Conservation (phyloP, 2,329 filamentous ascomycete species). For the Hortaea werneckii region DNA sequence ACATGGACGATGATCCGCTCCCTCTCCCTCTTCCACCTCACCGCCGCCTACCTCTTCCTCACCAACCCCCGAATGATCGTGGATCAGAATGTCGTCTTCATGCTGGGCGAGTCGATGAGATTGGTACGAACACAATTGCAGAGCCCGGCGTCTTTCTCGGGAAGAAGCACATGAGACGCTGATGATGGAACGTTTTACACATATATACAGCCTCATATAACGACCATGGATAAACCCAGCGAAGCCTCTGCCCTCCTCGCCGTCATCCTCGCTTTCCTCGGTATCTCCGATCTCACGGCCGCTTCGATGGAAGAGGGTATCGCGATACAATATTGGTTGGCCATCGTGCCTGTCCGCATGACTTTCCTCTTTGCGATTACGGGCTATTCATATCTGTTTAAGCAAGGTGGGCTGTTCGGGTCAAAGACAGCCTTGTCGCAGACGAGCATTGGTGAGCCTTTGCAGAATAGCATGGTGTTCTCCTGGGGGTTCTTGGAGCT, state of each 20-base stretch:
- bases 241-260: constrained; percentile 58
- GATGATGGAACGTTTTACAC: too few species aligned
- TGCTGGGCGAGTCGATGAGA: constrained; percentile 74
- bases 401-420: constrained; percentile 39
- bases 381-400: constrained; percentile 56
- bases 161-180: neutral
- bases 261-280: constrained; percentile 57
- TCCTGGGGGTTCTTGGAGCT: constrained; percentile 77
- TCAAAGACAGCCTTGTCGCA: constrained; percentile 11
- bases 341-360: constrained; percentile 53
- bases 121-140: constrained; percentile 46
- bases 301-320: constrained; percentile 34
- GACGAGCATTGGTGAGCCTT: constrained; percentile 41
- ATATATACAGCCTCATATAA: constrained; percentile 47
- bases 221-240: constrained; percentile 57
- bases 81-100: constrained; percentile 69
- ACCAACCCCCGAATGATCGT: constrained; percentile 61
- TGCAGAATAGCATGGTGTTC: constrained; percentile 80
- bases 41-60: constrained; percentile 74
- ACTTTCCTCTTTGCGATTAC: constrained; percentile 51
- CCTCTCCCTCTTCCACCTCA: constrained; percentile 74
- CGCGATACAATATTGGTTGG: constrained; percentile 38
- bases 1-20: constrained; percentile 71
- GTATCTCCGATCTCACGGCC: constrained; percentile 37
- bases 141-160: neutral